Evolutionary conservation across 1,284 basidiomycete genomes (phyloP).

Genomic region (Singerocomus rubriflavus): DNA sequence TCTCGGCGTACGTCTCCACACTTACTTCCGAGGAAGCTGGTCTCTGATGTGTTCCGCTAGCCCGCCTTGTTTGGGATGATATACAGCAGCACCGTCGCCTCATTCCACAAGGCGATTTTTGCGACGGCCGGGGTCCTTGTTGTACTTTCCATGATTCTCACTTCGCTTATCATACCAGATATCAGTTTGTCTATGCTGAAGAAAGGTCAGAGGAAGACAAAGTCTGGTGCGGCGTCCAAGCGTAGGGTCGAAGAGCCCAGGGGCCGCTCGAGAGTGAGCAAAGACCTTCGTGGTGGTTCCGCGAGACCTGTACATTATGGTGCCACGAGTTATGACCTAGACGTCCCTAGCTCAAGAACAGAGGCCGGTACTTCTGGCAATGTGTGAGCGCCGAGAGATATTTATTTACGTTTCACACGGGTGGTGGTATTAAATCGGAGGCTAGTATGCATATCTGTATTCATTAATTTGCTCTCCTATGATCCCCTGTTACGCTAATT

Average conservation of each 20-base stretch:
- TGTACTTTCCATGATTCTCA: conserved; percentile 43
- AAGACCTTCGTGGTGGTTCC: conserved; percentile 44
- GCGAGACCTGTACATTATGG: conserved; percentile 24
- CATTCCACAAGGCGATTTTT: conserved; percentile 67
- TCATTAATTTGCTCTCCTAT: conserved; percentile 15
- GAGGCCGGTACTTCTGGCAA: conserved; percentile 5
- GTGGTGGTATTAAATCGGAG: conserved; percentile 1
- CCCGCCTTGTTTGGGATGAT: conserved; percentile 69
- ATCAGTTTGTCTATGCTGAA: conserved; percentile 22
- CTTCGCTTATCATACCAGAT: conserved; percentile 50
- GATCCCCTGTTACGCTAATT: not conserved
- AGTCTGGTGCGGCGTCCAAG: not conserved
- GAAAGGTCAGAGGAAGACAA: conserved; percentile 10
- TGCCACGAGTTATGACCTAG: conserved; percentile 8
- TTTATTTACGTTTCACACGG: not conserved
- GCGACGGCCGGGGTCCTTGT: conserved; percentile 51
- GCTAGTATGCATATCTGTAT: conserved; percentile 15
- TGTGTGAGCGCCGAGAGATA: conserved; percentile 5
- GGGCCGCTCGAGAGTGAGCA: conserved; percentile 54
- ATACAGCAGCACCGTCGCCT: conserved; percentile 63
- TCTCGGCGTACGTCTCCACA: conserved; percentile 50
- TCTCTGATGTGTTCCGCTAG: conserved; percentile 34
- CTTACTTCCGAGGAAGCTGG: not conserved
- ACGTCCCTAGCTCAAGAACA: conserved; percentile 7
- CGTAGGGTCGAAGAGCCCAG: conserved; percentile 36